A percentile compares a stretch with the other conserved stretches of the same genome.
phyloP scores from a whole-genome alignment of 2,329 filamentous ascomycete species.

The Aspergillus versicolor region DNA sequence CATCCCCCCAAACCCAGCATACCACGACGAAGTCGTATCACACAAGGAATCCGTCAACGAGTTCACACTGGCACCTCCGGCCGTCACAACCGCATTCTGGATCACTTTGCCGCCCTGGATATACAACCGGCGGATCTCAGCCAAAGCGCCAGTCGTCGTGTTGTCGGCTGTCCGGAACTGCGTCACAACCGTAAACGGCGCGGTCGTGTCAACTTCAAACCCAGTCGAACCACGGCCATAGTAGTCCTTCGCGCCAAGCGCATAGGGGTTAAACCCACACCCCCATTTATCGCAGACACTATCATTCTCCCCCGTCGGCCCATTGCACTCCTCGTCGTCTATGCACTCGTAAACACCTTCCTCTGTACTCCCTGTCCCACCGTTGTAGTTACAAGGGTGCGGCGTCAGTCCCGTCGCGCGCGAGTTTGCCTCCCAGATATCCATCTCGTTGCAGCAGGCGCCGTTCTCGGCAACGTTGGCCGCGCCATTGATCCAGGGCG shows the following conservation, averaged over 20 bases:
- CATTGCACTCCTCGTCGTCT: conserved; percentile 30
- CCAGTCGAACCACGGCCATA: conserved; percentile 50
- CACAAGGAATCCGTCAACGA: conserved; percentile 59
- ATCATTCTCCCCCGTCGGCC: conserved; percentile 14
- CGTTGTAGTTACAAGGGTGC: conserved; percentile 54
- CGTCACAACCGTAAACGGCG: conserved; percentile 63
- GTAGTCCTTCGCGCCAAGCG: conserved; percentile 60
- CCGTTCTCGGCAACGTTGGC: conserved; percentile 53
- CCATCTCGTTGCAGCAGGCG: conserved; percentile 66
- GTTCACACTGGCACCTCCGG: conserved; percentile 34
- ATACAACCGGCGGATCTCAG: conserved; percentile 61
- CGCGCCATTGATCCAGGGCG: conserved; percentile 54
- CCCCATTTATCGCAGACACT: conserved; percentile 65
- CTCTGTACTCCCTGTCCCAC: conserved; percentile 18
- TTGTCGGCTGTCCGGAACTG: conserved; percentile 57
- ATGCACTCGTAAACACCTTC: conserved; percentile 48
- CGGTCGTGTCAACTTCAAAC: conserved; percentile 55
- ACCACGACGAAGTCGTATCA: conserved; percentile 48
- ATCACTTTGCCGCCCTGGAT: conserved; percentile 60
- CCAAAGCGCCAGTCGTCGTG: conserved; percentile 51
- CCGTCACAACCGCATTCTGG: conserved; percentile 42
- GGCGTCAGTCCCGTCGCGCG: conserved; percentile 62
- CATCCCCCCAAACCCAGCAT: conserved; percentile 53
- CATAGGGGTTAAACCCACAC: conserved; percentile 67
- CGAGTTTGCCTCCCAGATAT: conserved; percentile 67